Conservation (phyloP, 176 grass and related monocot genomes). For the Bolboschoenus planiculmis region DNA sequence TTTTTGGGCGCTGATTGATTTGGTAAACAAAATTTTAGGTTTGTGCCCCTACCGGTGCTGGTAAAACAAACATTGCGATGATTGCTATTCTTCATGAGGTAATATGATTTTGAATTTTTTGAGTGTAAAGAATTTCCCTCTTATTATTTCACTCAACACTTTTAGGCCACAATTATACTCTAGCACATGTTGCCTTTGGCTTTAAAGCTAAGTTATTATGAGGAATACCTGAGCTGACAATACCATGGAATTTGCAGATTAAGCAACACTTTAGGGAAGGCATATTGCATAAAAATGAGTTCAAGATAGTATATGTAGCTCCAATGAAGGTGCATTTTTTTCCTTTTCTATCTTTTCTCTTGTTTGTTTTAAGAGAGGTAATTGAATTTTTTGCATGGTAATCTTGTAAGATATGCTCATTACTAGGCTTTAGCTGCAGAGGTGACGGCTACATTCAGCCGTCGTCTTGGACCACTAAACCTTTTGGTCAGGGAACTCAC, state of each 20-base stretch:
- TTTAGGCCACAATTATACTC: not conserved
- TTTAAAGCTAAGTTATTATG: not conserved
- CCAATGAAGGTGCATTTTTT: conserved; percentile 85
- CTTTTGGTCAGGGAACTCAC: conserved; percentile 84
- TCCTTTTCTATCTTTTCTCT: not conserved
- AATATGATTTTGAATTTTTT: not conserved
- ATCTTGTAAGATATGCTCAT: conserved; percentile 10
- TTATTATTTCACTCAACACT: not conserved
- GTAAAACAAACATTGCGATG: conserved; percentile 99
- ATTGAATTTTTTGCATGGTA: not conserved
- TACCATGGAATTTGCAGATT: conserved; percentile 41
- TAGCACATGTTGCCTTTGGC: not conserved
- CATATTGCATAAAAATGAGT: conserved; percentile 93
- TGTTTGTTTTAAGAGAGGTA: not conserved
- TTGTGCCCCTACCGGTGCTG: conserved; percentile 98
- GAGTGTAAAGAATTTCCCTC: not conserved
- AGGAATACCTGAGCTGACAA: not conserved
- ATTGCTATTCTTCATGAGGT: conserved; percentile 98
- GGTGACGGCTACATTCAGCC: conserved; percentile 83
- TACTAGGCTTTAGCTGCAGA: conserved; percentile 87
- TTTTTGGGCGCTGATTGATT: conserved; percentile 4
- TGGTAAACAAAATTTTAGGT: conserved; percentile 51
- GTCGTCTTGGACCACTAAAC: conserved; percentile 67
- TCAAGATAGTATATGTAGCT: conserved; percentile 99
- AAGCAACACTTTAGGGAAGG: conserved; percentile 96